Base-by-base conservation (phyloP, 2,329 filamentous ascomycete genomes). In the Orbilia blumenaviensis region DNA sequence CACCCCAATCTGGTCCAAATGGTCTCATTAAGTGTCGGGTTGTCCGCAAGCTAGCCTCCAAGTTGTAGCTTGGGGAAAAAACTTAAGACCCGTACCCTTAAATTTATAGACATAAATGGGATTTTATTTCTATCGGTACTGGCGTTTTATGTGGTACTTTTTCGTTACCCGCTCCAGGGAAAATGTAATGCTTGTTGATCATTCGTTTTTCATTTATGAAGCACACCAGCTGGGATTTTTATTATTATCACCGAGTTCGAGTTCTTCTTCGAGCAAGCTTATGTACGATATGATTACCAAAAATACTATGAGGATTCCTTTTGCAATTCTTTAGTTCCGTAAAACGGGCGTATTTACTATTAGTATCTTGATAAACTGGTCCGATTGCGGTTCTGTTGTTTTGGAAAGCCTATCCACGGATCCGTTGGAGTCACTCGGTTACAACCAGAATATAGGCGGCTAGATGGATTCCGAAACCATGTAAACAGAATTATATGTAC, bases 21-120 rank as follows among this genome's bases (percentile, higher is more conserved):
- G 95, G 95, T 27, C 88, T 99, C 77, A 99, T 99, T 84, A 92
- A 96, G 83, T 96, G 94, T 85, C 93, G 93, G 71, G 93, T 99
- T 60, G 87, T 88, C 36, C 89, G 92, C n/a, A 54, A 76, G 27
- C 69, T 81, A 52, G 84, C 84, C 78, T 81, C 84, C 38, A 85
- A 84, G 81, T 79, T 85, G 75, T 85, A 82, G 32, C 18, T 14
- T 25, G 18, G 4, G 5, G 48, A 18, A 21, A 21, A 18, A 18
- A 34, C 3, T 25, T 7, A 50, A 54, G 34, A 34, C n/a, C 9
- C 6, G 27, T 34, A 2, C 48, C n/a, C 48, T 21, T 32, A 48
- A n/a, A 54, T 32, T 14, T n/a, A 54, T 34, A 32, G 48, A 54
- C 14, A 54, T 10, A 8, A 2, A 29, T 50, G n/a, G 48, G 25